Evolutionary conservation across 1,284 basidiomycete genomes (phyloP), one percentile per base, ranked within the genome.

Genomic region (Ceratobasidium sp.): DNA sequence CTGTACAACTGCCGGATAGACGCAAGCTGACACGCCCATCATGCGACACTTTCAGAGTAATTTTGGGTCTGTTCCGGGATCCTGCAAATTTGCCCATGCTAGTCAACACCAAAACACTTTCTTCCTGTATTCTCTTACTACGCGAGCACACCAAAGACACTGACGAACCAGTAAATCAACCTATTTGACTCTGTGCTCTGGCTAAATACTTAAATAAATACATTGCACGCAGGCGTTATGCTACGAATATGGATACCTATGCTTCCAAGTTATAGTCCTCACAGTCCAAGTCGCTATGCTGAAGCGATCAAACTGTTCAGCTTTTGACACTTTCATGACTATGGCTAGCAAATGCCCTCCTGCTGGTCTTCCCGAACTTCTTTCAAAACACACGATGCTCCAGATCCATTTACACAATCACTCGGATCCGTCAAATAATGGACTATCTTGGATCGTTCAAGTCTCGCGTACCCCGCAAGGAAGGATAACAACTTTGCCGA

Each of bases 241-340:
- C n/a, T 53, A 67, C 31, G 65, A 67, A 37, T 67, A 67, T 33
- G 65, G 49, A 15, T 67, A 53, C 31, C 26, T 51, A 20, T 67
- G 65, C 65, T 31, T 67, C 47, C 65, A 67, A 37, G 47, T 67
- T 4, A 31, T 67, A 3, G 31, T 67, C 0, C 49, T 67, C 47
- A 37, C 49, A 5, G 23, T 67, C 33, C 65, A 67, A 28, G 49
- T 53, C 28, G 65, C 65, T 5, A 67, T 67, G 65, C 17, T 67
- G 31, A 26, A 45, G 26, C 26, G 10, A 17, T 6, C 10, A n/a
- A 37, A 37, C n/a, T 23, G 3, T 15, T 13, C 20, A 15, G 47
- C 11, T 5, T 67, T 67, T n/a, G 31, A 51, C 1, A 51, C 28
- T 6, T 67, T 67, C 28, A 35, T 23, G 65, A 13, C 11, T n/a